phyloP scores from a whole-genome alignment of 208 protist genomes.

The Hexamita inflata region DNA sequence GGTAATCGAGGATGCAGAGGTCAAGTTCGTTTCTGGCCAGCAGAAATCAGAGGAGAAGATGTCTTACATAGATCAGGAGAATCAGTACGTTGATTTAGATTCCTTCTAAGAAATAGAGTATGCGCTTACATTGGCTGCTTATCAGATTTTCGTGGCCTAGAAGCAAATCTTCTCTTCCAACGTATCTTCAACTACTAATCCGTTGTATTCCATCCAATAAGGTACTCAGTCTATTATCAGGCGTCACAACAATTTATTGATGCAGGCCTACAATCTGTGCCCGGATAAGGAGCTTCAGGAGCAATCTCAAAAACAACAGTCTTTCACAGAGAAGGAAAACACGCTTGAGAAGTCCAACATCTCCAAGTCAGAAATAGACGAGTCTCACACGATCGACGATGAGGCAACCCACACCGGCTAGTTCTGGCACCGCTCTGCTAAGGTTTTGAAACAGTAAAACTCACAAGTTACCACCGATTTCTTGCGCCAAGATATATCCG shows the following conservation, averaged over 20 bases:
- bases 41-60: no score
- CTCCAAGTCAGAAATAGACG: no score
- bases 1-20: no score
- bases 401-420: no score
- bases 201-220: neutral
- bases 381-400: no score
- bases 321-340: neutral
- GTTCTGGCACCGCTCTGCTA: no score
- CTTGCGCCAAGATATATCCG: no score
- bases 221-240: neutral
- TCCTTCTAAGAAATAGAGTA: conserved; percentile 9
- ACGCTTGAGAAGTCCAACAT: no score
- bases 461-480: no score
- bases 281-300: neutral
- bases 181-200: neutral
- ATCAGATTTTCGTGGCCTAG: neutral
- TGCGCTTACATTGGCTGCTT: neutral
- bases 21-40: no score
- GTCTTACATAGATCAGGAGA: neutral
- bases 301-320: neutral
- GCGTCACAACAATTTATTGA: neutral
- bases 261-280: conserved; percentile 2
- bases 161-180: neutral
- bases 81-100: neutral
- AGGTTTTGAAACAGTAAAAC: no score